These are phyloP conservation scores for Yarrowia bubula DNA, from an alignment of 805 yeast genomes.

Conservation along the genomic window DNA sequence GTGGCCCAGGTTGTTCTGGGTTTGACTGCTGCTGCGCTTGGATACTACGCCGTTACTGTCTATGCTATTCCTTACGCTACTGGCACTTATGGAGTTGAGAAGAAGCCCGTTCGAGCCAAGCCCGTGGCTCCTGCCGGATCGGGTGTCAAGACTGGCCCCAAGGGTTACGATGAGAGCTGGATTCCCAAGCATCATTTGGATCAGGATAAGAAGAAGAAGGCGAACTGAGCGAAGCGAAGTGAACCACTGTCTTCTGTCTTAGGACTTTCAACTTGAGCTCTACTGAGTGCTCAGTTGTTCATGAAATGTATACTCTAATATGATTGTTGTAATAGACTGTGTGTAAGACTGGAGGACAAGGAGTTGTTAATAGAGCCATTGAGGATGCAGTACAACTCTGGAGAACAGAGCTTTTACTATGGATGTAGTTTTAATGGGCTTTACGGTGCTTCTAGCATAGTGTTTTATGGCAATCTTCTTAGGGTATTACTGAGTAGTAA, in stretches of 20 bases:
- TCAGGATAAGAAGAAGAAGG: constrained; percentile 30
- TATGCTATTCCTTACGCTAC: constrained; percentile 38
- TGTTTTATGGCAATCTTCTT: too few species aligned
- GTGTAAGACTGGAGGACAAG: too few species aligned
- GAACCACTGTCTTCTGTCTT: background rate
- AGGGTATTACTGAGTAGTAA: too few species aligned
- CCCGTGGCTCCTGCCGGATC: constrained; percentile 26
- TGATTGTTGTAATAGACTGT: too few species aligned
- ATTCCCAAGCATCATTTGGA: constrained; percentile 46
- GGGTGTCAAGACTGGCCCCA: constrained; percentile 34
- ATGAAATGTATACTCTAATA: too few species aligned
- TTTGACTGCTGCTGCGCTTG: constrained; percentile 49
- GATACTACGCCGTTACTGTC: constrained; percentile 43
- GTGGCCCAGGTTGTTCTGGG: constrained; percentile 56
- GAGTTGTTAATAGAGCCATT: too few species aligned
- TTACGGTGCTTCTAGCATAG: too few species aligned
- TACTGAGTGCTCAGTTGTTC: too few species aligned
- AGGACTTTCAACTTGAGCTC: too few species aligned
- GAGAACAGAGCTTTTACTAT: too few species aligned
- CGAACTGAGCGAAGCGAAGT: constrained; percentile 19
- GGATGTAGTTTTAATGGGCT: too few species aligned
- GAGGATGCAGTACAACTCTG: too few species aligned
- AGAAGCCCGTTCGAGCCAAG: constrained; percentile 27
- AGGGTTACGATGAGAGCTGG: constrained; percentile 45
- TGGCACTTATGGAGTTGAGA: constrained; percentile 24